A percentile compares a stretch with the other conserved stretches of the same genome.
Conservation (phyloP, 768 basidiomycete species). For the Tylopilus subfusipes region DNA sequence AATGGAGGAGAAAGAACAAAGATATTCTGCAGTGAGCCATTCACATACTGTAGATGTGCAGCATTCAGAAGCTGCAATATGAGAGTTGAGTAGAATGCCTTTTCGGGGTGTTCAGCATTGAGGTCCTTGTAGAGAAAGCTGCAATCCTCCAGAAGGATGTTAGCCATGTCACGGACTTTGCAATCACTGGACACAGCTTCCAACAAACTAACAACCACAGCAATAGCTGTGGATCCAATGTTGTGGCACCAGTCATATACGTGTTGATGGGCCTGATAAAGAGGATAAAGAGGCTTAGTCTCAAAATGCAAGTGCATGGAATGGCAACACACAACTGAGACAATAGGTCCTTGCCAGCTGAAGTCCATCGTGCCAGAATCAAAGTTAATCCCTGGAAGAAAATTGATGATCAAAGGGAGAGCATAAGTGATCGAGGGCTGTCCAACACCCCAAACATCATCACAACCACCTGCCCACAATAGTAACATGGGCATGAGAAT, state of each 20-base stretch:
- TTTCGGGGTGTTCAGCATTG: no score
- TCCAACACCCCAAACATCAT: background rate
- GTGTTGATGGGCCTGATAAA: background rate
- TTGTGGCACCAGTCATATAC: slow-evolving; percentile 1
- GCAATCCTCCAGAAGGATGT: background rate
- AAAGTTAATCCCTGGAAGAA: background rate
- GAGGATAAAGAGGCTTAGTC: no score
- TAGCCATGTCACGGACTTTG: background rate
- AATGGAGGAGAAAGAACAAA: background rate
- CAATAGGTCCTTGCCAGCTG: background rate
- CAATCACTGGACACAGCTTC: background rate
- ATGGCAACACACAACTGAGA: background rate
- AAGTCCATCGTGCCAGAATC: background rate
- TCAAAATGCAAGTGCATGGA: no score
- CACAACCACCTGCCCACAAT: background rate
- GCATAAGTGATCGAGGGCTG: background rate
- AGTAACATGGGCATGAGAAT: background rate
- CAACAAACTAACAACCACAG: background rate
- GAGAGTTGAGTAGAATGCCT: no score
- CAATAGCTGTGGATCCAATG: background rate
- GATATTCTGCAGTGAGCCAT: background rate
- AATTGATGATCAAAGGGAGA: background rate
- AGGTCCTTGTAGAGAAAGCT: no score
- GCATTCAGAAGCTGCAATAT: no score
- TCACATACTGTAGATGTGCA: background rate